phyloP scores from a whole-genome alignment of 495 filamentous ascomycete species.

The Podospora didyma region DNA sequence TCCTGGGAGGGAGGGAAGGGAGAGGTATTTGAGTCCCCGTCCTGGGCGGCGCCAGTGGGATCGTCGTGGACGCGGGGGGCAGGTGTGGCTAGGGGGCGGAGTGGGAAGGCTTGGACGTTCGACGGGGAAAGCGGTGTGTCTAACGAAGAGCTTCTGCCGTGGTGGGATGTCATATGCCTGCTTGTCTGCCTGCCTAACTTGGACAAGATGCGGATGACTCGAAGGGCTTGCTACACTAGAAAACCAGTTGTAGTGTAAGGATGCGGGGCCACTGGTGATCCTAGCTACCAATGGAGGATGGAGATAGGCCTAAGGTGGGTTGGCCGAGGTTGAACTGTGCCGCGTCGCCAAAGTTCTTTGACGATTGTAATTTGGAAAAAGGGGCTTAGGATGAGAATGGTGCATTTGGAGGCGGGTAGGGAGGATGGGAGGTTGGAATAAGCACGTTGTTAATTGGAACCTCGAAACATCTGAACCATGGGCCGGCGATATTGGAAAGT shows the following conservation, averaged over 20 bases:
- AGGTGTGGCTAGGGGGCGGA: conserved; percentile 11
- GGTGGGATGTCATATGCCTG: conserved; percentile 15
- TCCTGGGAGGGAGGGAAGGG: no score
- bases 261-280: background rate
- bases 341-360: no score
- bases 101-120: conserved; percentile 13
- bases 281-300: no score
- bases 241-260: background rate
- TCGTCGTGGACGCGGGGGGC: background rate
- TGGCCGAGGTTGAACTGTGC: no score
- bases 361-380: no score
- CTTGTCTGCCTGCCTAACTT: conserved; percentile 10
- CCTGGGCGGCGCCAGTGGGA: conserved; percentile 1
- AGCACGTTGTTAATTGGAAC: no score
- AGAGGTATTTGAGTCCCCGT: background rate
- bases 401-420: no score
- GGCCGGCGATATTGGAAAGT: no score
- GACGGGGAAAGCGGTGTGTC: background rate
- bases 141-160: background rate
- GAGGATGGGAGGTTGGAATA: no score
- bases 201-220: conserved; percentile 6
- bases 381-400: no score
- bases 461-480: no score
- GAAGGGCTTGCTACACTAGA: background rate
- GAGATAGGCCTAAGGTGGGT: no score